phyloP scores from a whole-genome alignment of 2,329 filamentous ascomycete species.

The Arthrobotrys iridis region DNA sequence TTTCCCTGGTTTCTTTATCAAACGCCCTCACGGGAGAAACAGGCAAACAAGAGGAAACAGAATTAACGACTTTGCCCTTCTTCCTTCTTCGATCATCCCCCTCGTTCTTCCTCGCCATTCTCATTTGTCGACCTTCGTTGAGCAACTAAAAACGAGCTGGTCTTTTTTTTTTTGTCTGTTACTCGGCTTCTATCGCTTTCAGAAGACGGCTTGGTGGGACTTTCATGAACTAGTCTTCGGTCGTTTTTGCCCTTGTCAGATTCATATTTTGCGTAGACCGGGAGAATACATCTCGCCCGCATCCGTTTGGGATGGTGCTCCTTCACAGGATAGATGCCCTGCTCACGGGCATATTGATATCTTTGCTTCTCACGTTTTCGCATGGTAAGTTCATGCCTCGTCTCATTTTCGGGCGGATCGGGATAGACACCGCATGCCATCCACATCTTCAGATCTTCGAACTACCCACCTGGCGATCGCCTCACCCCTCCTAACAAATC shows the following conservation, averaged over 20 bases:
- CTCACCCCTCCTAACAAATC: background rate
- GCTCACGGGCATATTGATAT: constrained; percentile 47
- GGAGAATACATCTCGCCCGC: background rate
- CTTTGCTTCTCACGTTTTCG: constrained; percentile 39
- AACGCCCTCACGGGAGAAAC: background rate
- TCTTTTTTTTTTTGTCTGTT: constrained; percentile 9
- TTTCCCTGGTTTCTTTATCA: background rate
- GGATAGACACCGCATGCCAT: constrained; percentile 20
- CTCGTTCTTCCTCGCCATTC: constrained; percentile 35
- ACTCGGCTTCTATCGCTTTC: constrained; percentile 10
- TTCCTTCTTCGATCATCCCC: constrained; percentile 21
- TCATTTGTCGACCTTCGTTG: constrained; percentile 24
- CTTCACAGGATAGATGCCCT: constrained; percentile 50
- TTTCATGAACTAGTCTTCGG: background rate
- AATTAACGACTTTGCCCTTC: constrained; percentile 18
- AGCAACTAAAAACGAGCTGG: constrained; percentile 10
- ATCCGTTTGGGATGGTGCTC: constrained; percentile 51
- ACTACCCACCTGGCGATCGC: constrained; percentile 5
- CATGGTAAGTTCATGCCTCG: constrained; percentile 35
- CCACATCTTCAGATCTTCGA: constrained; percentile 10
- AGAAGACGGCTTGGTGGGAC: background rate
- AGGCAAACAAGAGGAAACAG: background rate
- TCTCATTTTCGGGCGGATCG: background rate
- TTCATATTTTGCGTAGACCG: background rate
- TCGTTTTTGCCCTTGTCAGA: background rate